A percentile compares a stretch with the other conserved stretches of the same genome.
Evolutionary conservation across 1,139 yeast species (phyloP).

Genomic region (Pichia sp.): DNA sequence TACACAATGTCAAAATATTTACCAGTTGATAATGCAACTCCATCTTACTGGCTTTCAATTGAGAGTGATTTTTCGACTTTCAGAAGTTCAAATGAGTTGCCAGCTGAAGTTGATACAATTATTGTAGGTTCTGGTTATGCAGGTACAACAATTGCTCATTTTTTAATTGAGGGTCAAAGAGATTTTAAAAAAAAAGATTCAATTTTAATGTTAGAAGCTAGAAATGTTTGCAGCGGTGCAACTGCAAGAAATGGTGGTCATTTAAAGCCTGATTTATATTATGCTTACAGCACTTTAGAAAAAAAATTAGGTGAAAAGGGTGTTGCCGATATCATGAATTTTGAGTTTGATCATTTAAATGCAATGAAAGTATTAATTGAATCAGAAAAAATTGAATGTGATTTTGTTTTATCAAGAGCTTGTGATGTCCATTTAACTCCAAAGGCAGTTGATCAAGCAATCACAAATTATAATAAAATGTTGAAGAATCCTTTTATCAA

Average conservation of each 20-base stretch:
- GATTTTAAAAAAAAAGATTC: slow-evolving; percentile 11
- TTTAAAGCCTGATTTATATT: slow-evolving; percentile 34
- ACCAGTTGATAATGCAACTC: slow-evolving; percentile 7
- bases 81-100: slow-evolving; percentile 20
- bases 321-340: slow-evolving; percentile 32
- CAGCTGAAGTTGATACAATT: slow-evolving; percentile 26
- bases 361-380: slow-evolving; percentile 28
- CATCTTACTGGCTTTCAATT: slow-evolving; percentile 22
- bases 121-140: slow-evolving; percentile 38
- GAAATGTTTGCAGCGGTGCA: slow-evolving; percentile 39
- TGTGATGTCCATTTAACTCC: slow-evolving; percentile 32
- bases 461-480: slow-evolving; percentile 22
- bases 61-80: slow-evolving; percentile 18
- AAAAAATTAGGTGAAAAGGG: slow-evolving; percentile 24
- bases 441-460: slow-evolving; percentile 11
- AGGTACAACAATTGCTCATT: slow-evolving; percentile 34
- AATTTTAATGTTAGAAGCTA: slow-evolving; percentile 36
- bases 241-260: slow-evolving; percentile 46
- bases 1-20: slow-evolving; percentile 14
- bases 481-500: slow-evolving; percentile 20
- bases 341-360: slow-evolving; percentile 31
- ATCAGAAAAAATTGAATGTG: slow-evolving; percentile 33
- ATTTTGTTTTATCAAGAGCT: slow-evolving; percentile 31
- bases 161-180: slow-evolving; percentile 23
- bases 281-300: slow-evolving; percentile 20